A percentile compares a stretch with the other conserved stretches of the same genome.
These are phyloP conservation scores for Pseudogymnoascus destructans DNA, from an alignment of 2,329 filamentous ascomycete genomes.

Conservation along the genomic window DNA sequence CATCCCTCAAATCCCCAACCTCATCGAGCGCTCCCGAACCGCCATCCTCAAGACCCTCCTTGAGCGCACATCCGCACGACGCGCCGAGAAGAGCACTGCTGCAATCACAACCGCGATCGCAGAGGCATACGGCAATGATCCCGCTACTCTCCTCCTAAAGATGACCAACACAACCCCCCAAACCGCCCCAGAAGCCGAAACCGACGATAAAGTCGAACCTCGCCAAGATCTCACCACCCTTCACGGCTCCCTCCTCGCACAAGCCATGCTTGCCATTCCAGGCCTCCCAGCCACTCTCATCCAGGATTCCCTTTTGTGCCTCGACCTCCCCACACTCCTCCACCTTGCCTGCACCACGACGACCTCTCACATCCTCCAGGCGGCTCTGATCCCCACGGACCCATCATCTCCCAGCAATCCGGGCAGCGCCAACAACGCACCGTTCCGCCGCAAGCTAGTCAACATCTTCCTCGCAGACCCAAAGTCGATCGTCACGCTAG, in stretches of 20 bases:
- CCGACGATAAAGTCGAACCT: conserved; percentile 21
- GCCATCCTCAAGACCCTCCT: conserved; percentile 71
- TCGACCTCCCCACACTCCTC: conserved; percentile 42
- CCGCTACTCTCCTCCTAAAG: conserved; percentile 39
- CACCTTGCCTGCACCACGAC: conserved; percentile 43
- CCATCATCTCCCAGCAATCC: conserved; percentile 30
- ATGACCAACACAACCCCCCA: conserved; percentile 43
- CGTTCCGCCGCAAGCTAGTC: conserved; percentile 50
- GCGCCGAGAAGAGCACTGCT: conserved; percentile 35
- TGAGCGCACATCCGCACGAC: conserved; percentile 64
- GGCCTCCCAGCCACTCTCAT: conserved; percentile 57
- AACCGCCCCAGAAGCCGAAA: conserved; percentile 33
- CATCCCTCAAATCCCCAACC: conserved; percentile 54
- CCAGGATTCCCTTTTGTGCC: conserved; percentile 55
- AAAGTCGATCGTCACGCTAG: conserved; percentile 18
- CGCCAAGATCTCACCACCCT: conserved; percentile 32
- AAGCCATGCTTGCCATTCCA: conserved; percentile 63
- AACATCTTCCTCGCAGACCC: conserved; percentile 37
- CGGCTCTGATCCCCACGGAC: conserved; percentile 41
- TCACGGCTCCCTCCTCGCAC: conserved; percentile 72
- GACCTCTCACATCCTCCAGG: conserved; percentile 50
- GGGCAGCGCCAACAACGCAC: conserved; percentile 34
- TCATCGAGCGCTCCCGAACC: conserved; percentile 64
- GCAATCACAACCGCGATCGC: conserved; percentile 41
- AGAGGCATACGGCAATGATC: conserved; percentile 42